Evolutionary conservation across 225 moss, liverwort and hornwort genomes (phyloP).

Genomic region (Sphagnum tenellum): DNA sequence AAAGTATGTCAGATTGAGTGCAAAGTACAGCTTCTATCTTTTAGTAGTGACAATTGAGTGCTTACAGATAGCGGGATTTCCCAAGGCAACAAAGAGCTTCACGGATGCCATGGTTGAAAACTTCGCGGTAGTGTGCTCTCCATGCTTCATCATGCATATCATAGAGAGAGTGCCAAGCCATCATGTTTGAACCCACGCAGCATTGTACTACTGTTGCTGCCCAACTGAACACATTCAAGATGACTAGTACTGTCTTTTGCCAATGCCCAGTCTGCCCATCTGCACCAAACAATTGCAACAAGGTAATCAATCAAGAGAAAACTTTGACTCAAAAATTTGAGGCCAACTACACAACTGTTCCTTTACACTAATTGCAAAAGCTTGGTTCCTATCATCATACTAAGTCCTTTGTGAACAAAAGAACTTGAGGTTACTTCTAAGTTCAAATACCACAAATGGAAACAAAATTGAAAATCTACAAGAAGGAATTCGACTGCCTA

Average conservation of each 20-base stretch:
- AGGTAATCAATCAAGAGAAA: no score
- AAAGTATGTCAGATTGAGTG: neutral
- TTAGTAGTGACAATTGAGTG: neutral
- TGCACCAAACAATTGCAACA: neutral
- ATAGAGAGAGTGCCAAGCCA: slow-evolving; percentile 85
- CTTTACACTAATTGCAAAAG: no score
- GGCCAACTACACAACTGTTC: no score
- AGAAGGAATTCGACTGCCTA: no score
- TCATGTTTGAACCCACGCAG: slow-evolving; percentile 69
- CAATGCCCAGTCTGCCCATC: slow-evolving; percentile 16
- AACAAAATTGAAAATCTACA: no score
- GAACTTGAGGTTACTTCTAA: no score
- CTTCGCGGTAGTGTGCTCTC: slow-evolving; percentile 85
- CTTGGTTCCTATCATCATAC: no score
- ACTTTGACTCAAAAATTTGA: no score
- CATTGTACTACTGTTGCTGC: slow-evolving; percentile 50
- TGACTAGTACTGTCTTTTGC: slow-evolving; percentile 25
- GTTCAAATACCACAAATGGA: no score
- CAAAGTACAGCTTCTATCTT: neutral
- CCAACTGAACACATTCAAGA: slow-evolving; percentile 37
- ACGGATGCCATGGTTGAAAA: slow-evolving; percentile 85
- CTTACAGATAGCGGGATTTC: slow-evolving; percentile 62
- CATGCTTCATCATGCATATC: slow-evolving; percentile 61
- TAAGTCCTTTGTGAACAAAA: no score
- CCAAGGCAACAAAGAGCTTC: slow-evolving; percentile 86